Evolutionary conservation across 192 early-diverging fungal genomes (phyloP).

Genomic region (Podila horticola): DNA sequence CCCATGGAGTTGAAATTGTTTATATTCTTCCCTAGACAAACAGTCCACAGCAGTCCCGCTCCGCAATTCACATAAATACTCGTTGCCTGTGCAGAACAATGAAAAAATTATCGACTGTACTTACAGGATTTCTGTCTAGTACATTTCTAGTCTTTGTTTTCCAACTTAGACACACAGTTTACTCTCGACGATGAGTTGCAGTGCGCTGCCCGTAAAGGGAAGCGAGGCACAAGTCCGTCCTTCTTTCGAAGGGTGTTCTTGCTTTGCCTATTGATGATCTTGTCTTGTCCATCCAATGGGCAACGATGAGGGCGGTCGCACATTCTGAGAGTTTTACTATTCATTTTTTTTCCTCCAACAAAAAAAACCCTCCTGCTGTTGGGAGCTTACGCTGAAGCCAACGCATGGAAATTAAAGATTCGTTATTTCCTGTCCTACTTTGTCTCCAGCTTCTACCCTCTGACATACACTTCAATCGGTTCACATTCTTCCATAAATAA

Average conservation of each 20-base stretch:
- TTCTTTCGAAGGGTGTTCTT: conserved; percentile 13
- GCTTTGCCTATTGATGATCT: conserved; percentile 49
- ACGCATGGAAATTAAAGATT: too few relatives aligned
- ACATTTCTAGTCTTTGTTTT: conserved; percentile 54
- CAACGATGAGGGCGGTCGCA: conserved; percentile 50
- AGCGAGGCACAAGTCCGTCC: conserved; percentile 33
- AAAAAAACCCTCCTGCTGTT: too few relatives aligned
- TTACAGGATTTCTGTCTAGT: conserved; percentile 53
- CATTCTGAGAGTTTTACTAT: conserved; percentile 49
- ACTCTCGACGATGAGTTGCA: conserved; percentile 55
- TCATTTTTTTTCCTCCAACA: background rate
- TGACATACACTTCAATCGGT: too few relatives aligned
- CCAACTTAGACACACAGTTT: conserved; percentile 57
- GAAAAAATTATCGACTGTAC: background rate
- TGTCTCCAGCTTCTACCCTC: too few relatives aligned
- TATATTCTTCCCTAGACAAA: too few relatives aligned
- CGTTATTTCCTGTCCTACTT: too few relatives aligned
- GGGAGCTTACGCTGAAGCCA: too few relatives aligned
- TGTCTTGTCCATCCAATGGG: conserved; percentile 29
- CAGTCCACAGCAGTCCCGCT: background rate
- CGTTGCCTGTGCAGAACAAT: background rate
- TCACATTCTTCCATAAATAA: too few relatives aligned
- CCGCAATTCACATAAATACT: background rate
- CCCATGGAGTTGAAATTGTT: too few relatives aligned
- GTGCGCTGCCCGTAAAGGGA: conserved; percentile 56